Conservation (phyloP, 2,329 filamentous ascomycete species). For the Alternaria sp. region DNA sequence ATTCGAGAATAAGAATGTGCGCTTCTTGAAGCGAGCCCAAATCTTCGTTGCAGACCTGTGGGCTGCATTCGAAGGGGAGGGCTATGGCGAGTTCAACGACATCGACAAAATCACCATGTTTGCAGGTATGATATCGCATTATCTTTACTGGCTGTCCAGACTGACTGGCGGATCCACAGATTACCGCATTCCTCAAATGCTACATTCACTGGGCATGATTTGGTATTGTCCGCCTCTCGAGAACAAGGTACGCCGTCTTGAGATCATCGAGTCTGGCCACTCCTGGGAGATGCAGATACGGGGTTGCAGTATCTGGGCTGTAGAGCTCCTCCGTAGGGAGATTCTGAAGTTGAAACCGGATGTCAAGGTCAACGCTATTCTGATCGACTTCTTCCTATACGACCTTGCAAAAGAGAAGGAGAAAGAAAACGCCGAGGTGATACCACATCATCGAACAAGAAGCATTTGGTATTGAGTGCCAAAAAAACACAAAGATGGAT, state of each 20-base stretch:
- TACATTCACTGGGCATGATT: slow-evolving; percentile 82
- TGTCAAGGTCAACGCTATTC: slow-evolving; percentile 78
- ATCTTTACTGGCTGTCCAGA: background rate
- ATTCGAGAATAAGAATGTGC: slow-evolving; percentile 78
- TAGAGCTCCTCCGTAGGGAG: slow-evolving; percentile 85
- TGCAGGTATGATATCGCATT: slow-evolving; percentile 63
- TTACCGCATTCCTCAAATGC: slow-evolving; percentile 94
- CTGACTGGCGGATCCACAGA: slow-evolving; percentile 60
- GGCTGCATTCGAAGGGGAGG: slow-evolving; percentile 88
- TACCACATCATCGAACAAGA: slow-evolving; percentile 87
- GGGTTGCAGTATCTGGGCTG: slow-evolving; percentile 95
- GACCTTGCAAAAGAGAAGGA: slow-evolving; percentile 92
- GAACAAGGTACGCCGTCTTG: slow-evolving; percentile 69
- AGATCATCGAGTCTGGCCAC: slow-evolving; percentile 73
- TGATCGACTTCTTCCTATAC: slow-evolving; percentile 98
- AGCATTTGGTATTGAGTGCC: slow-evolving; percentile 89
- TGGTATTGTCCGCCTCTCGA: slow-evolving; percentile 84
- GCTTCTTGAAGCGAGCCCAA: slow-evolving; percentile 91
- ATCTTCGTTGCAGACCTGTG: slow-evolving; percentile 96
- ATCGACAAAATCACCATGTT: slow-evolving; percentile 99
- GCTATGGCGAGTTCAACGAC: slow-evolving; percentile 82
- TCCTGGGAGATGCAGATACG: slow-evolving; percentile 87
- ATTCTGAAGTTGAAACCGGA: slow-evolving; percentile 78
- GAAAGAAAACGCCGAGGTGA: slow-evolving; percentile 50
- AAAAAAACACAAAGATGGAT: background rate